Conservation (phyloP, 257 asterid genomes). For the Fraxinus pennsylvanica region DNA sequence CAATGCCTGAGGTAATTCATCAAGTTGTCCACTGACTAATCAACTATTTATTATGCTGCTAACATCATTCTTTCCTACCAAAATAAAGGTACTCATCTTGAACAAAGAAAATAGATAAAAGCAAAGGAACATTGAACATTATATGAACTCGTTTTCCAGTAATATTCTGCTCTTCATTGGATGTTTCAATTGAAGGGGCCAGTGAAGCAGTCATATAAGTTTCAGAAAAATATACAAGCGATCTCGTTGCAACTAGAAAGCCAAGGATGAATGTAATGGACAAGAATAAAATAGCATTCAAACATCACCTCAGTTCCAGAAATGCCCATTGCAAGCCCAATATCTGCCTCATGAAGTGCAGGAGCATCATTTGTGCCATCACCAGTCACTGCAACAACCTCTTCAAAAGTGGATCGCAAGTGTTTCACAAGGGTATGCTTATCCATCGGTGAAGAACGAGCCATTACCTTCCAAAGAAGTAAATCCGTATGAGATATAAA, state of each 20-base stretch:
- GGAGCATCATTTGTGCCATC: constrained; percentile 98
- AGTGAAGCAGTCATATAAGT: background rate
- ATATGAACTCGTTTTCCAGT: background rate
- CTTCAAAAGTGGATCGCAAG: constrained; percentile 69
- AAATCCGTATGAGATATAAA: constrained; percentile 1
- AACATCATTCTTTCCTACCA: background rate
- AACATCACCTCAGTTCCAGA: constrained; percentile 82
- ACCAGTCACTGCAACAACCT: constrained; percentile 96
- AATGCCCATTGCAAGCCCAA: constrained; percentile 97
- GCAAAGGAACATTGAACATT: background rate
- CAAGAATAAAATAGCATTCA: constrained; percentile 18
- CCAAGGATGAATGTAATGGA: background rate
- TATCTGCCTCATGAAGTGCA: constrained; percentile 96
- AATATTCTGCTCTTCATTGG: background rate
- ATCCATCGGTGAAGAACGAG: constrained; percentile 94
- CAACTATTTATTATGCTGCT: background rate
- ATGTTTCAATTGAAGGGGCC: background rate
- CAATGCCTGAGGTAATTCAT: background rate
- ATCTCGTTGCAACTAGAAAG: constrained; percentile 2
- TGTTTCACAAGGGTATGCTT: constrained; percentile 79
- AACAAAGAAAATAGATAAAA: background rate
- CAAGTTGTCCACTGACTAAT: background rate
- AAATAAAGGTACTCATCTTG: background rate
- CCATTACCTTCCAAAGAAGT: constrained; percentile 68
- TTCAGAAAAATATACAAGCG: background rate